Base-by-base conservation (phyloP, 2,329 filamentous ascomycete genomes). In the Canariomyces notabilis region DNA sequence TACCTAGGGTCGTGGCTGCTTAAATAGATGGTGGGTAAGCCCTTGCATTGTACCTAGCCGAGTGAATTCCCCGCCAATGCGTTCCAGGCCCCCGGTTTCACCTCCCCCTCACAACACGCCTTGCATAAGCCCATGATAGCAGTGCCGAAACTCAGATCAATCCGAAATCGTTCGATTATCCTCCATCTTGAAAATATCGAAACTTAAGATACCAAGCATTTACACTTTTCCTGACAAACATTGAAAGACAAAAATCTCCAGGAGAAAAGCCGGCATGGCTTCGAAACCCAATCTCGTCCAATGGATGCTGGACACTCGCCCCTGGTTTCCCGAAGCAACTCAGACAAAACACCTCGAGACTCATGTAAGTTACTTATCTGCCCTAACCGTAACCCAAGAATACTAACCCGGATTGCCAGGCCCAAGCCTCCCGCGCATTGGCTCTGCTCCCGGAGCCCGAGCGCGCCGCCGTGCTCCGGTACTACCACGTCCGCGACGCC, bases 401-500 rank as follows among this genome's bases (percentile, higher is more conserved):
- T 16, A 9, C 20, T 35, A 22, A 33, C 16, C 22, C 37, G 19
- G 31, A 11, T 7, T 37, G 4, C 14, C 16, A 15, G n/a, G 34
- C 35, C 15, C 49, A 82, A 77, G 79, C 79, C 35, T 63, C 71
- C n/a, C 67, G 72, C 37, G 74, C 75, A 18, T 65, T 84, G 29
- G 63, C 67, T 7, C 68, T 83, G 21, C 69, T 83, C 39, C 64
- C 69, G 2, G 56, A 66, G 1, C 66, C 75, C 8, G 84, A 89
- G 61, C 77, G 75, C 50, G 63, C 73, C 42, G 65, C 67, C 12
- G 76, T 83, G 23, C 71, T 82, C 7, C 72, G 72, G 47, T 87
- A 80, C 67, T 78, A 80, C 67, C 79, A 83, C 63, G 69, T 83
- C 56, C 72, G 77, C 60, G 87, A 90, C 66, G 86, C 86, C 43